phyloP scores from a whole-genome alignment of 139 green algal genomes.

The Eudorina sp. region DNA sequence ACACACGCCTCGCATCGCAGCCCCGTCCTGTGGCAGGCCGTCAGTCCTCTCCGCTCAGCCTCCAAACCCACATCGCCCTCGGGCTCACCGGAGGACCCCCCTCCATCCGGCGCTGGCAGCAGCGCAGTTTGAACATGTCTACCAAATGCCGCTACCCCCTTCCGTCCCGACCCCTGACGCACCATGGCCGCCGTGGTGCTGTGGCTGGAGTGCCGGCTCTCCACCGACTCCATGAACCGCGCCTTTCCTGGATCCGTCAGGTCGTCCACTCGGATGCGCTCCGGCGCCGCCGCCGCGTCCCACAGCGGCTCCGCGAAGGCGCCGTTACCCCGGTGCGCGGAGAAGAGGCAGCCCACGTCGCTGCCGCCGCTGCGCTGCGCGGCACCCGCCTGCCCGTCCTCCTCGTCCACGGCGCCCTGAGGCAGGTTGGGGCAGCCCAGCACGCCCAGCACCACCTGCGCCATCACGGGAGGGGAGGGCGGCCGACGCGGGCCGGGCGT shows the following conservation, averaged over 20 bases:
- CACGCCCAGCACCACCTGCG: conserved; percentile 84
- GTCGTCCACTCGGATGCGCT: conserved; percentile 52
- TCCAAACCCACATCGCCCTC: too few relatives aligned
- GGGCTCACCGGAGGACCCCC: too few relatives aligned
- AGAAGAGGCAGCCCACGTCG: conserved; percentile 83
- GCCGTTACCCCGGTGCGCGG: conserved; percentile 71
- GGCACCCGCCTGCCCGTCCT: conserved; percentile 2
- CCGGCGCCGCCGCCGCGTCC: conserved; percentile 36
- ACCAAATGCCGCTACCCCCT: too few relatives aligned
- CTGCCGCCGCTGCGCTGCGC: background rate
- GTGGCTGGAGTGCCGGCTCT: conserved; percentile 87
- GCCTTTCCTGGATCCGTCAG: conserved; percentile 45
- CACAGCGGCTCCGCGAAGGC: conserved; percentile 73
- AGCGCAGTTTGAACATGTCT: too few relatives aligned
- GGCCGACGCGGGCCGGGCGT: background rate
- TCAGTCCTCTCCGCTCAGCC: too few relatives aligned
- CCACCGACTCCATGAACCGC: conserved; percentile 93
- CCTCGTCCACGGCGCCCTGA: conserved; percentile 48
- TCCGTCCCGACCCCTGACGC: background rate
- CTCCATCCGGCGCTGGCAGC: too few relatives aligned
- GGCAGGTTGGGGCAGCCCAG: conserved; percentile 98
- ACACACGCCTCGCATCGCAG: too few relatives aligned
- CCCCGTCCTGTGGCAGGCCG: too few relatives aligned
- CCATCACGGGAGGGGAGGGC: too few relatives aligned
- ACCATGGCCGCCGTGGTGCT: conserved; percentile 74